phyloP scores from a whole-genome alignment of 202 grass and related monocot species.

The Digitaria exilis region DNA sequence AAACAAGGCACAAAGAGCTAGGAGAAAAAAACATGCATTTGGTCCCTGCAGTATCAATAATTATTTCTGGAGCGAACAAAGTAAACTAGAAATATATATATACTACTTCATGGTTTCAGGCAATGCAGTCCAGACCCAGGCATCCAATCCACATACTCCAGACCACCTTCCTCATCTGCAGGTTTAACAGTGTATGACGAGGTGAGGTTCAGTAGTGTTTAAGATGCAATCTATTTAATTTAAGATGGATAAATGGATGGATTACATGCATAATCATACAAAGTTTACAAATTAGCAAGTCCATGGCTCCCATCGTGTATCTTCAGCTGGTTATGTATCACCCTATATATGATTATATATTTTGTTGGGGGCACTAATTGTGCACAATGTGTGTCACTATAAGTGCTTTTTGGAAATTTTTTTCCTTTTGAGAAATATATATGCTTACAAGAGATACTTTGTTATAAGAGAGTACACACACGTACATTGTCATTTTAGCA shows the following conservation, averaged over 20 bases:
- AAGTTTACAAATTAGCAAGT: neutral
- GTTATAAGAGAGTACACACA: neutral
- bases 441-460: neutral
- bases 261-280: neutral
- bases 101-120: neutral
- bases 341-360: neutral
- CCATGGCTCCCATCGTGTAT: neutral
- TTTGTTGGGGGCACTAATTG: neutral
- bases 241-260: neutral
- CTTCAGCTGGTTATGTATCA: too few species aligned
- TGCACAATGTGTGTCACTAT: too few species aligned
- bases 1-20: neutral
- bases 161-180: conserved; percentile 56
- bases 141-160: conserved; percentile 74
- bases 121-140: conserved; percentile 54
- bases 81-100: neutral
- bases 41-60: neutral
- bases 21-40: neutral
- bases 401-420: too few species aligned
- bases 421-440: too few species aligned
- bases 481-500: neutral
- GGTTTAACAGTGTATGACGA: neutral
- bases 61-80: neutral
- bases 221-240: neutral
- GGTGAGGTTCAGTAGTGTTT: neutral